Base-by-base conservation (phyloP, 345 rosid species). In the Aquilaria yunnanensis region DNA sequence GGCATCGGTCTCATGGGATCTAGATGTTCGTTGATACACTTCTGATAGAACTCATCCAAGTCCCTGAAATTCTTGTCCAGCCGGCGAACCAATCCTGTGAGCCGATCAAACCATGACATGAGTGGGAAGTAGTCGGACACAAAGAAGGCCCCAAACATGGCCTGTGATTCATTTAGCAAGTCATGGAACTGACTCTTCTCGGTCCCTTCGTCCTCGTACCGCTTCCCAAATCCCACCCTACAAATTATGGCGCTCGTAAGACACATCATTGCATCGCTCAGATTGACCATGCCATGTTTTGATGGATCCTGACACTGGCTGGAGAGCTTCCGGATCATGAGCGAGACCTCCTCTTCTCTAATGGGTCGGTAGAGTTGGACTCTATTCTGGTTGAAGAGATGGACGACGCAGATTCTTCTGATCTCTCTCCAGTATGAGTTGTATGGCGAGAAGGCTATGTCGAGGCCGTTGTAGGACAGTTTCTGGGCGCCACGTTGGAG, bases 101-200 rank as follows among this genome's bases (percentile, higher is more conserved):
- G 6, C 32, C 57, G 73, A 60, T 79, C 83, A 62, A 75, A 54
- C 16, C 66, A 79, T 14, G 77, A 67, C 14, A 79, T 49, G 34
- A 61, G 59, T 34, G 83, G 80, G 49, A 79, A 70, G 58, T 75
- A 67, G 46, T 79, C 80, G 1, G 83, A 72, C 52, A 72, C 62
- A 43, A 72, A 79, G 58, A 72, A 68, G 56, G 63, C 56, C 0
- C 69, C 73, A 46, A 70, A 54, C 63, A 79, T 53, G 1, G 78
- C 74, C 49, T 79, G 72, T 23, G 76, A 56, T 59, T 73, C 83
- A 6, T 63, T 61, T 34, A 76, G 62, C 53, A 79, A 43, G 14
- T 33, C 32, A 5, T 73, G 73, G 49, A 79, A 76, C 64, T 71
- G 75, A 59, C 46, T 79, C 65, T 64, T 68, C 52, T 76, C 74